A percentile compares a stretch with the other conserved stretches of the same genome.
Evolutionary conservation across 768 basidiomycete genomes (phyloP).

Genomic region (Polyporus arcularius): DNA sequence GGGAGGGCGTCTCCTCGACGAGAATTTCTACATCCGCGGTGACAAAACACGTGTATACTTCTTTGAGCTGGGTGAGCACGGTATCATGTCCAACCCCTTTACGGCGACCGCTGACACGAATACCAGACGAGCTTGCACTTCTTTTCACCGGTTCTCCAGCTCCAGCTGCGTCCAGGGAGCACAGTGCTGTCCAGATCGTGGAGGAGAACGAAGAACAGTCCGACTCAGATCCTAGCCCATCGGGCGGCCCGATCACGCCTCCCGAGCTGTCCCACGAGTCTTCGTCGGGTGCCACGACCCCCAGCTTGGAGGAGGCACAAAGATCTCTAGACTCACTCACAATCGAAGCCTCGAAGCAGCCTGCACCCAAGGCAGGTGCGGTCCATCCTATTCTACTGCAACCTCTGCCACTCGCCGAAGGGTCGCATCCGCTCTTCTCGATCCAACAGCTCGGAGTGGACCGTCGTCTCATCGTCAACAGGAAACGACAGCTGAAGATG

Average conservation of each 20-base stretch:
- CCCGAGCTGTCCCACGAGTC: not conserved
- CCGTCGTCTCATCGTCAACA: constrained; percentile 85
- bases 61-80: constrained; percentile 74
- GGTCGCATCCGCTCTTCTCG: constrained; percentile 67
- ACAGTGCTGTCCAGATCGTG: constrained; percentile 33
- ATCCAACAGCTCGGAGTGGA: constrained; percentile 89
- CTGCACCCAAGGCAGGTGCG: constrained; percentile 1
- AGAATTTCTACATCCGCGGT: constrained; percentile 94
- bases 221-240: not conserved
- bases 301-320: not conserved
- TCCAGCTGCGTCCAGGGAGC: constrained; percentile 31
- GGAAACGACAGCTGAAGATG: constrained; percentile 96
- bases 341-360: not conserved
- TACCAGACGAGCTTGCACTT: constrained; percentile 72
- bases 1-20: constrained; percentile 80
- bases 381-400: constrained; percentile 8
- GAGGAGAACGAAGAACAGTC: constrained; percentile 35
- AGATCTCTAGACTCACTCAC: constrained; percentile 5
- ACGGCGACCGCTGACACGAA: not conserved
- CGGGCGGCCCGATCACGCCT: not conserved
- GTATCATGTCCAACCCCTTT: not conserved
- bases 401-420: not conserved
- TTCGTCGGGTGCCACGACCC: not conserved
- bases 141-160: constrained; percentile 71
- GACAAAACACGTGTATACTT: constrained; percentile 98